Base-by-base conservation (phyloP, 768 basidiomycete species). In the Boletus edulis region DNA sequence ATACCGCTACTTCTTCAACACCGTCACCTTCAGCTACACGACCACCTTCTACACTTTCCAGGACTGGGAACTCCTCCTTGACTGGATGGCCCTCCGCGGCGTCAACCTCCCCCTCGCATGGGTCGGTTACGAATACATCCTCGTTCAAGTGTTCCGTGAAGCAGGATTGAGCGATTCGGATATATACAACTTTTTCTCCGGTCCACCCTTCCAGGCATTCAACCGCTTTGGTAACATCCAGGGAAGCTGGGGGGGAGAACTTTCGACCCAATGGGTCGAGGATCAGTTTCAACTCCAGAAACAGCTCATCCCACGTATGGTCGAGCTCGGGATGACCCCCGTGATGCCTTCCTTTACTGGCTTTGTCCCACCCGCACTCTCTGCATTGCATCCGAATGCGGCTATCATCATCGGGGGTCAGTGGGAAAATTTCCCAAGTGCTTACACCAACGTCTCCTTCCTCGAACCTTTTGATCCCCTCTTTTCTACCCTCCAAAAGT, bases 201-300 rank as follows among this genome's bases (percentile, higher is more conserved):
- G 74, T 0, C 74, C 75, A 9, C 67, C 76, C 3, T 77, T 77
- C 61, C 70, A 69, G 38, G 69, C 75, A 0, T 77, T 75, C 74
- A 75, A 76, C 56, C 67, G 76, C 15, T 76, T 77, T 46, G 76
- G 76, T 4, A 77, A 77, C 49, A 71, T 76, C 32, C 76, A 76
- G 55, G 69, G 72, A 11, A 71, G 71, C 57, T 77, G 75, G 74
- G 67, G 65, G 9, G 71, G 74, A 0, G 57, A 58, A 12, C 63
- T 76, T 7, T 73, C 76, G 1, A 64, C 57, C 42, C 65, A 72
- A 39, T 76, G 76, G 75, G 56, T 75, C 45, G 51, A 65, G 17
- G 72, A 76, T 45, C 76, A 77, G 53, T 73, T 69, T 34, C 54
- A 62, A 2, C 66, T 77, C 7, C 73, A 74, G 55, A 71, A 72